Evolutionary conservation across 1,284 basidiomycete genomes (phyloP).

Genomic region (Coriolopsis trogii): DNA sequence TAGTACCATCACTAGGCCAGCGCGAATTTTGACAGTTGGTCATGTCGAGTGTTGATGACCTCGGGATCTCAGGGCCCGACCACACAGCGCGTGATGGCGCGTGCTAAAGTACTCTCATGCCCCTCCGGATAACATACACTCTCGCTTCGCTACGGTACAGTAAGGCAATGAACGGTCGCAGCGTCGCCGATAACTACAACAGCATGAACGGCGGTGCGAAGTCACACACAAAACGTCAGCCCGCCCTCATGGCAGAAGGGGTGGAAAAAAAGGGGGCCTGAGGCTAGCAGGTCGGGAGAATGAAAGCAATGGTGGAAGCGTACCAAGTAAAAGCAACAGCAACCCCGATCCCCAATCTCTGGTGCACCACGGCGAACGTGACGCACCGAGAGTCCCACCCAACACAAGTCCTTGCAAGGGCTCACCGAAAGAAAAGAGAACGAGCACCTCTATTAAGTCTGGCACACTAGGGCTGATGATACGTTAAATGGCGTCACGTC

Average conservation of each 20-base stretch:
- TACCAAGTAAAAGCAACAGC: background rate
- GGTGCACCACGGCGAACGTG: background rate
- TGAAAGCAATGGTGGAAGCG: background rate
- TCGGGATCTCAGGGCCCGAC: too few relatives aligned
- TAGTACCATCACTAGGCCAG: too few relatives aligned
- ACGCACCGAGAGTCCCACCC: background rate
- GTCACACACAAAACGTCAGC: background rate
- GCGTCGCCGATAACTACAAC: conserved; percentile 2
- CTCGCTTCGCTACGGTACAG: conserved; percentile 9
- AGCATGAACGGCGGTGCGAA: background rate
- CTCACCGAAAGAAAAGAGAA: background rate
- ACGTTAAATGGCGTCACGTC: background rate
- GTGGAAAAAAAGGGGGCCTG: conserved; percentile 11
- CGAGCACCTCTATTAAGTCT: background rate
- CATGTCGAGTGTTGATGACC: too few relatives aligned
- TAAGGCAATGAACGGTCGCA: conserved; percentile 1
- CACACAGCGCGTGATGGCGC: too few relatives aligned
- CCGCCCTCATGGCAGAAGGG: conserved; percentile 6
- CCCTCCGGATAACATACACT: conserved; percentile 9
- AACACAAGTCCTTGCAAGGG: background rate
- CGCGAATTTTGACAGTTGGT: too few relatives aligned
- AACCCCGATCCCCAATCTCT: background rate
- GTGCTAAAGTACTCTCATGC: too few relatives aligned
- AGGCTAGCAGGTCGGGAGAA: conserved; percentile 20
- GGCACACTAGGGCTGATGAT: background rate